A percentile compares a stretch with the other conserved stretches of the same genome.
Conservation (phyloP, 1,139 yeast genomes). For the Eremothecium coryli region DNA sequence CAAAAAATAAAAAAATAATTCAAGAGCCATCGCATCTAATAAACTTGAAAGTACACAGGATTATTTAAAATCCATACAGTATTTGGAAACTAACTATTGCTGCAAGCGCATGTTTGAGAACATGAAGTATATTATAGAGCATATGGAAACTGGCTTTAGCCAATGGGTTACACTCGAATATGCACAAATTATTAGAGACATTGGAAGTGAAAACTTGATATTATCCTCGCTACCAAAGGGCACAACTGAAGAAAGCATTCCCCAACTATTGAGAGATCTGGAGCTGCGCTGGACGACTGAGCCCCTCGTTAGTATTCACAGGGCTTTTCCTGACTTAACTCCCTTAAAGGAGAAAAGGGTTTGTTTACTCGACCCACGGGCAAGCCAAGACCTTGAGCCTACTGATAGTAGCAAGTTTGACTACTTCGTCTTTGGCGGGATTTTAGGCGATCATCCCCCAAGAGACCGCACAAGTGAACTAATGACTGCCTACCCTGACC, state of each 20-base stretch:
- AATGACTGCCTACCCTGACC: slow-evolving; percentile 56
- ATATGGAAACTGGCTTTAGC: slow-evolving; percentile 94
- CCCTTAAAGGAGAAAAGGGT: slow-evolving; percentile 41
- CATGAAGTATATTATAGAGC: slow-evolving; percentile 91
- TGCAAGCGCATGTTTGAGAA: too few relatives aligned
- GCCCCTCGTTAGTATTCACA: slow-evolving; percentile 48
- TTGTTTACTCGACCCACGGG: slow-evolving; percentile 84
- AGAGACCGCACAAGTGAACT: slow-evolving; percentile 90
- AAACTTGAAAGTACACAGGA: too few relatives aligned
- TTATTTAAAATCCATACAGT: too few relatives aligned
- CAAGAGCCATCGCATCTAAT: too few relatives aligned
- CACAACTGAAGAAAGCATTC: slow-evolving; percentile 58
- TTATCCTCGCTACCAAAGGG: slow-evolving; percentile 66
- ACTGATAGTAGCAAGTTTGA: slow-evolving; percentile 58
- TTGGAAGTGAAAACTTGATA: slow-evolving; percentile 66
- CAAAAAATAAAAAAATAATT: slow-evolving; percentile 1
- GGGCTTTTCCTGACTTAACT: slow-evolving; percentile 22
- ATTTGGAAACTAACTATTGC: too few relatives aligned
- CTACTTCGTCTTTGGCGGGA: slow-evolving; percentile 92
- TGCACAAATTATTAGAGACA: slow-evolving; percentile 68
- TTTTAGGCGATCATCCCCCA: slow-evolving; percentile 93
- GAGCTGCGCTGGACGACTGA: slow-evolving; percentile 78
- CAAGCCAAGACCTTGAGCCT: slow-evolving; percentile 63
- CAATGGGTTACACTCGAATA: slow-evolving; percentile 93
- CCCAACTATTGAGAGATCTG: slow-evolving; percentile 46